These are phyloP conservation scores for Balakata baccata DNA, from an alignment of 345 rosid genomes.

Conservation along the genomic window DNA sequence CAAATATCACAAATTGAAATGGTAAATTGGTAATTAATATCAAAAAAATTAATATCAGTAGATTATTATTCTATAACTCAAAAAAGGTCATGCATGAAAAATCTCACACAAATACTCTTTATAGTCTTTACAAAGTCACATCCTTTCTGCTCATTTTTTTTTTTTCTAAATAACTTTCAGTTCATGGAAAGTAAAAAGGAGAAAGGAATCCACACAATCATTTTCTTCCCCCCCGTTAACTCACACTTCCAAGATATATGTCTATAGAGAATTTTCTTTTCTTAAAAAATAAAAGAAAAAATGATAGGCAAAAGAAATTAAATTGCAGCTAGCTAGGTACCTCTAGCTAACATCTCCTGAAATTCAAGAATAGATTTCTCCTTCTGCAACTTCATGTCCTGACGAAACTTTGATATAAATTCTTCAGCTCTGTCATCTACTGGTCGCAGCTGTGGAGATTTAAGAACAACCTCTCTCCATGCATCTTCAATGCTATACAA, in stretches of 20 bases:
- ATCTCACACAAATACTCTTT: background rate
- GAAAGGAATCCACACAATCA: background rate
- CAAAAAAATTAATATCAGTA: background rate
- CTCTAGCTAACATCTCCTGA: slow-evolving; percentile 67
- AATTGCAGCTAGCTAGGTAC: slow-evolving; percentile 29
- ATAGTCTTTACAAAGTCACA: background rate
- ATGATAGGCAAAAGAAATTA: background rate
- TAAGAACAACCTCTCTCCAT: slow-evolving; percentile 71
- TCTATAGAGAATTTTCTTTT: background rate
- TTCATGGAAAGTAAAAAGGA: background rate
- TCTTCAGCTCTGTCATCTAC: slow-evolving; percentile 88
- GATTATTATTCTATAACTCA: background rate
- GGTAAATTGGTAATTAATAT: no score
- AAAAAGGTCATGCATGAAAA: background rate
- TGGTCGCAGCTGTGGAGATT: slow-evolving; percentile 66
- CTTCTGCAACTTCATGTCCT: slow-evolving; percentile 62
- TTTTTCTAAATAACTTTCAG: background rate
- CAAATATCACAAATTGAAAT: no score
- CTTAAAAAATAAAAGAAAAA: background rate
- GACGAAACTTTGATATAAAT: slow-evolving; percentile 59
- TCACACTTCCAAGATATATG: slow-evolving; percentile 3
- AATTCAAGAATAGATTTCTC: slow-evolving; percentile 57
- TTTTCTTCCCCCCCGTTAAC: background rate
- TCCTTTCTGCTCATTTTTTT: background rate
- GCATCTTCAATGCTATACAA: slow-evolving; percentile 62